A percentile compares a stretch with the other conserved stretches of the same genome.
Conservation (phyloP, 345 rosid species). For the Melaleuca quinquenervia region DNA sequence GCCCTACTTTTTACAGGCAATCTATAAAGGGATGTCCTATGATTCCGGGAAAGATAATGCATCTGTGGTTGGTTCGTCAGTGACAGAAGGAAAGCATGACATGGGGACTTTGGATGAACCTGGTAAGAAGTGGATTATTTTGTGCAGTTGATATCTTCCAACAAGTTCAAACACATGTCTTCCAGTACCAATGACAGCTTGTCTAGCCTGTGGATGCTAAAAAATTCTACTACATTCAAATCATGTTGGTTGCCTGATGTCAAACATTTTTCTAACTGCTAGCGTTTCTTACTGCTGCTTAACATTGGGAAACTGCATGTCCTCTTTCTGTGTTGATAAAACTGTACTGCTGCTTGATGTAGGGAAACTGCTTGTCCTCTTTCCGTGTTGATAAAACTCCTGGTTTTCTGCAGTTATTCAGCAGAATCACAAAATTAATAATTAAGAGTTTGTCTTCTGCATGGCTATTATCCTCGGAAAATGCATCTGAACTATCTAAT, state of each 20-base stretch:
- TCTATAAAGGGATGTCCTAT: slow-evolving; percentile 53
- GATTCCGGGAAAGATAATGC: slow-evolving; percentile 79
- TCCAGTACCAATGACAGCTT: background rate
- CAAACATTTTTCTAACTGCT: background rate
- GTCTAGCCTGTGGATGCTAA: background rate
- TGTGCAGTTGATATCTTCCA: background rate
- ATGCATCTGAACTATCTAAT: background rate
- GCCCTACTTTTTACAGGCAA: slow-evolving; percentile 2
- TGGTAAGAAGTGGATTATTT: slow-evolving; percentile 22
- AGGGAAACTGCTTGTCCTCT: background rate
- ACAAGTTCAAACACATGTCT: background rate
- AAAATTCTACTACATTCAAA: background rate
- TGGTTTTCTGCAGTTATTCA: background rate
- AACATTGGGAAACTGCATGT: background rate
- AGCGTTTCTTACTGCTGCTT: background rate
- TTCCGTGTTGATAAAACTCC: background rate
- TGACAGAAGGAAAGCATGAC: slow-evolving; percentile 73
- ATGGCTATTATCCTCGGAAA: background rate
- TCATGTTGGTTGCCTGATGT: background rate
- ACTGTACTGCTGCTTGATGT: background rate
- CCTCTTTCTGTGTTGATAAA: background rate
- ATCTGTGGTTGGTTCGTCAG: slow-evolving; percentile 83
- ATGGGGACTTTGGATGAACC: slow-evolving; percentile 57
- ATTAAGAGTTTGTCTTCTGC: background rate
- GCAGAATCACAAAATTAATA: background rate